Evolutionary conservation across 805 yeast species (phyloP), one percentile per base, ranked within the genome.

Genomic region (Saccharomycopsis guyanensis): DNA sequence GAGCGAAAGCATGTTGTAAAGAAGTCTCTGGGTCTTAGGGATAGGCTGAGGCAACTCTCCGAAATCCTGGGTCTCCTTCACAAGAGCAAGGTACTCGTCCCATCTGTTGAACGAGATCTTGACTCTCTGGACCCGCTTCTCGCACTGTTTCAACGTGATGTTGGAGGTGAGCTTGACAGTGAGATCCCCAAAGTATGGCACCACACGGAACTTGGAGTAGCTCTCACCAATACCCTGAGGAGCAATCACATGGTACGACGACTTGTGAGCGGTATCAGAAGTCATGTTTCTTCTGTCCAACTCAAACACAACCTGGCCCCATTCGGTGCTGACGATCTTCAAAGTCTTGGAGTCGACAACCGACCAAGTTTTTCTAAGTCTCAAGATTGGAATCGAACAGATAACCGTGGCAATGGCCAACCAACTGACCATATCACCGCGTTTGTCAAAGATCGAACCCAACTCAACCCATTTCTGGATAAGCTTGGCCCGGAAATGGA

Each of bases 341-440:
- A 85, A 62, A 39, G 75, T 68, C 24, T 74, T 73, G 18, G 73
- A 71, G 12, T 83, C 74, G 3, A 88, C 85, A 40, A 69, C 66
- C 5, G 80, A 66, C 97, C 97, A 91, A 1, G 89, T 73, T 45
- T 75, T 72, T 23, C 74, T 66, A 39, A 91, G 67, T 53, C 97
- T 73, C 47, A 91, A 66, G 1, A 91, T 70, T 0, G 96, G 95
- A 45, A 82, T 76, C 0, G 95, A 84, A 56, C 95, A 82, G 1
- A 89, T 71, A 1, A 83, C 72, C 0, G 93, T 80, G 1, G 96
- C 86, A 54, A 91, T 78, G 0, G 96, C 95, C 20, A 87, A 66
- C 97, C 97, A 91, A 25, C 93, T 81, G 0, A 88, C 89, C 89
- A 87, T 86, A 59, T 91, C 95, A 42, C 97, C 97, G 25, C 76